phyloP scores from a whole-genome alignment of 176 grass and related monocot species.

The Otatea glauca region DNA sequence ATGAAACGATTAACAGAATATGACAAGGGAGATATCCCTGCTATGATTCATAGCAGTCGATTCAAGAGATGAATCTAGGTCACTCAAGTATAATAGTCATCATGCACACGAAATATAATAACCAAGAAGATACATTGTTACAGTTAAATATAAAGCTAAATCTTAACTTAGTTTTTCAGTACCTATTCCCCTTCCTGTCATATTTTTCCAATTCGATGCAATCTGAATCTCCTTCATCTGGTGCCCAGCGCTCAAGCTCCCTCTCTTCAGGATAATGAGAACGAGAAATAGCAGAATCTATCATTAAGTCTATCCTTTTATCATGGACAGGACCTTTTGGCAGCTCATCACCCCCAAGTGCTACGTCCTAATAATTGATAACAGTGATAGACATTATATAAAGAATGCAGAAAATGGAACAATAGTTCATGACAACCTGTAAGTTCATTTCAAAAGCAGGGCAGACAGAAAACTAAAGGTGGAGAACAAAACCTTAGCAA shows the following conservation, averaged over 20 bases:
- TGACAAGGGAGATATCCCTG: conserved; percentile 15
- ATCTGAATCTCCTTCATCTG: conserved; percentile 83
- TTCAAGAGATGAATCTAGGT: not conserved
- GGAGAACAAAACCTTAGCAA: conserved; percentile 72
- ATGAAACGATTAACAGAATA: conserved; percentile 24
- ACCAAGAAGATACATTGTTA: conserved; percentile 23
- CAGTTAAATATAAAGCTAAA: conserved; percentile 20
- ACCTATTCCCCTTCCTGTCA: conserved; percentile 81
- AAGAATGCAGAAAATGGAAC: not conserved
- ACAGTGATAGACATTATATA: conserved; percentile 22
- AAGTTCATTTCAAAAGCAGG: conserved; percentile 13
- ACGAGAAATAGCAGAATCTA: conserved; percentile 93
- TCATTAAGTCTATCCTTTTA: conserved; percentile 88
- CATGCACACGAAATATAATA: not conserved
- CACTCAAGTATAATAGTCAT: not conserved
- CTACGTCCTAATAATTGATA: conserved; percentile 69
- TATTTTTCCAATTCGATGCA: conserved; percentile 89
- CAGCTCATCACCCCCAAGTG: conserved; percentile 72
- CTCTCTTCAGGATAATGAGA: conserved; percentile 82
- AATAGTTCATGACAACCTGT: conserved; percentile 2
- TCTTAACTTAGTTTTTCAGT: conserved; percentile 14
- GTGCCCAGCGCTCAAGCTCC: conserved; percentile 89
- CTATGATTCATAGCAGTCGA: not conserved
- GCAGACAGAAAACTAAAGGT: not conserved
- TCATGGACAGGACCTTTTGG: conserved; percentile 69